Percentiles rank a stretch among this genome's conserved stretches.
Evolutionary conservation across 129 eudicot species (phyloP).

Genomic region (Tagetes erecta): DNA sequence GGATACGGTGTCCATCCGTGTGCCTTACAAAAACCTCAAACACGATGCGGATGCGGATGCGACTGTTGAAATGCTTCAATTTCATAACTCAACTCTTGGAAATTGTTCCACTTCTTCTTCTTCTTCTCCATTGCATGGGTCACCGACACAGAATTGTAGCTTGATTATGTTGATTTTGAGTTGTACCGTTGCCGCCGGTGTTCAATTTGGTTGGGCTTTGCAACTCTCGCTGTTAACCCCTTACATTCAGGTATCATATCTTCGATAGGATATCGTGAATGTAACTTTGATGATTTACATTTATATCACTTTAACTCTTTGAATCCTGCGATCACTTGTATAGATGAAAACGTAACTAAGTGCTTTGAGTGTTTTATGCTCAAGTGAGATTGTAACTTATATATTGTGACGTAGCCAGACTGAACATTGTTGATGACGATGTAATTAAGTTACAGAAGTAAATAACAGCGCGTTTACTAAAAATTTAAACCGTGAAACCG

Average conservation of each 20-base stretch:
- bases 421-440: constrained; percentile 13
- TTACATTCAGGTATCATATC: constrained; percentile 66
- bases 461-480: neutral
- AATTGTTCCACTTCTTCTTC: constrained; percentile 30
- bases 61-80: constrained; percentile 62
- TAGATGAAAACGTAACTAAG: constrained; percentile 10
- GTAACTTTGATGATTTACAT: too few species aligned
- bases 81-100: constrained; percentile 31
- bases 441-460: constrained; percentile 8
- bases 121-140: constrained; percentile 22
- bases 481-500: too few species aligned
- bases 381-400: constrained; percentile 4
- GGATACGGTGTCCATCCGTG: constrained; percentile 74
- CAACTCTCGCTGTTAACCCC: constrained; percentile 95
- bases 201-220: constrained; percentile 97
- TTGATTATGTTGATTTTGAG: constrained; percentile 68
- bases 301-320: neutral
- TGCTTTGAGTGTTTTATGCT: neutral
- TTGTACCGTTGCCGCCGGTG: constrained; percentile 92
- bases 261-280: too few species aligned
- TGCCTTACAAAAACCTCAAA: constrained; percentile 71
- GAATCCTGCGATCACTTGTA: constrained; percentile 8
- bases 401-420: neutral
- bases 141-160: constrained; percentile 36
- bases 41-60: constrained; percentile 30